Evolutionary conservation across 23 red algal species (phyloP).

Genomic region (Chondrus crispus): DNA sequence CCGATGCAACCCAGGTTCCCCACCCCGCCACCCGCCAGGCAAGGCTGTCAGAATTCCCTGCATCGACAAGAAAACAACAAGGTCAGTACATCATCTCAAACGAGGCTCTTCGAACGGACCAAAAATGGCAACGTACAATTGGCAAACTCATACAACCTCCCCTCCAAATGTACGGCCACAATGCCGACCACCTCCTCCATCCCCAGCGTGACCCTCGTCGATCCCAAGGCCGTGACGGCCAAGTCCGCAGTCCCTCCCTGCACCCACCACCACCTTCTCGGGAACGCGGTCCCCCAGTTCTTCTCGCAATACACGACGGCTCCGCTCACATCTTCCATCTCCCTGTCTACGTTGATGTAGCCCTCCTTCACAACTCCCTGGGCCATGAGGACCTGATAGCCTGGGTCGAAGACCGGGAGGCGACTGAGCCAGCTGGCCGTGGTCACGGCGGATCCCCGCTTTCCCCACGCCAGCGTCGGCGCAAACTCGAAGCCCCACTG

Average conservation of each 20-base stretch:
- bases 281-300: conserved; percentile 94
- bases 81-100: neutral
- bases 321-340: conserved; percentile 16
- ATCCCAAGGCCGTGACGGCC: conserved; percentile 59
- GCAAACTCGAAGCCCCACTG: conserved; percentile 49
- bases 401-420: conserved; percentile 87
- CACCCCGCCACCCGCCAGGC: conserved; percentile 49
- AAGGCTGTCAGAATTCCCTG: neutral
- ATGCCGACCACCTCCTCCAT: conserved; percentile 66
- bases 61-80: neutral
- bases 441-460: neutral
- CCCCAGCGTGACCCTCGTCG: conserved; percentile 15
- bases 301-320: conserved; percentile 81
- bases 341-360: neutral
- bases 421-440: conserved; percentile 79
- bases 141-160: conserved; percentile 72
- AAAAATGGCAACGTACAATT: conserved; percentile 47
- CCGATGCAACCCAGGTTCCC: conserved; percentile 47
- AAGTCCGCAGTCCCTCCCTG: conserved; percentile 48
- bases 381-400: conserved; percentile 88
- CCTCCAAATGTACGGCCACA: conserved; percentile 52
- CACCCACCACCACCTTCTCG: conserved; percentile 89
- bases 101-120: neutral
- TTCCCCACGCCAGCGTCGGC: conserved; percentile 35
- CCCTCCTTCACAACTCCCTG: conserved; percentile 47